Evolutionary conservation across 2,329 filamentous ascomycete species (phyloP).

Genomic region (Ophiostoma ulmi): DNA sequence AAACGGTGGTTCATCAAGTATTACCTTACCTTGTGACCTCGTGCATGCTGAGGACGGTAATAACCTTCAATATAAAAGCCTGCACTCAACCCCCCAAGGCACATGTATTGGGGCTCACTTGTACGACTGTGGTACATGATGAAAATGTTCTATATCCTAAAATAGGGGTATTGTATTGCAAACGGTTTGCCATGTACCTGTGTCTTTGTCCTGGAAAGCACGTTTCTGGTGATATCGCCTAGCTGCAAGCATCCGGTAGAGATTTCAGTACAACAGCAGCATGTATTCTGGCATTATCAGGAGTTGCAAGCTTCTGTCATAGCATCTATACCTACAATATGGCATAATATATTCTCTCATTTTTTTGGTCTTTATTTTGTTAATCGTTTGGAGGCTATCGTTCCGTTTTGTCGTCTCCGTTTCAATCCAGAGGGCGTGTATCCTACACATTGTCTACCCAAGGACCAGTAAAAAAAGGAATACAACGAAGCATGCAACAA

Average conservation of each 20-base stretch:
- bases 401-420: background rate
- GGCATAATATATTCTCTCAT: background rate
- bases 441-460: background rate
- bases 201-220: background rate
- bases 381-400: background rate
- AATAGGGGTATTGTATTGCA: background rate
- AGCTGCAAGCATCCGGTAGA: conserved; percentile 6
- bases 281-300: background rate
- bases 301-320: background rate
- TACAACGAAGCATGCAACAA: background rate
- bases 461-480: background rate
- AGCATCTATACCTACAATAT: background rate
- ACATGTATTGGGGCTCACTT: background rate
- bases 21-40: background rate
- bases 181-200: background rate
- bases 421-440: background rate
- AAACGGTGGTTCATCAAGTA: conserved; percentile 6
- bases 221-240: background rate
- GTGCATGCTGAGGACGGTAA: background rate
- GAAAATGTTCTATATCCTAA: background rate
- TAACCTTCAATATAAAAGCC: background rate
- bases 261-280: background rate
- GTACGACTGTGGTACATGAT: background rate
- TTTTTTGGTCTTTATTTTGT: background rate
- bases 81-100: background rate